Conservation (phyloP, 192 early-diverging fungal species). For the Coemansia sp. region DNA sequence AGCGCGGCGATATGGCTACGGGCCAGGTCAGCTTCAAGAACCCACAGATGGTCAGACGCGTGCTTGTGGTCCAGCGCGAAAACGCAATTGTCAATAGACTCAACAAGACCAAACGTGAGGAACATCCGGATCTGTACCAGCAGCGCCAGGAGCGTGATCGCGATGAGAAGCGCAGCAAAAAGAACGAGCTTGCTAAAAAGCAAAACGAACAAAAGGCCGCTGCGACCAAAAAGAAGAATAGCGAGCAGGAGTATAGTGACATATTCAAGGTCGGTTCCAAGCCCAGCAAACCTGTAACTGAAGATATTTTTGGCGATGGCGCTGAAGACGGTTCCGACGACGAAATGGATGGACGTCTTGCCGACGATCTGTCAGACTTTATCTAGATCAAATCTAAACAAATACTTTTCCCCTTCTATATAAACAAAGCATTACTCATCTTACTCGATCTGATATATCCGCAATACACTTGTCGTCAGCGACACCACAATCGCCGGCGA, state of each 20-base stretch:
- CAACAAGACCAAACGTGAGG: slow-evolving; percentile 88
- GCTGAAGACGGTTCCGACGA: slow-evolving; percentile 14
- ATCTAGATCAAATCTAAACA: slow-evolving; percentile 3
- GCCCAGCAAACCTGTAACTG: slow-evolving; percentile 5
- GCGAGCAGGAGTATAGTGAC: slow-evolving; percentile 3
- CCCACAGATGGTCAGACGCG: slow-evolving; percentile 72
- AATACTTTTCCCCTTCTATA: no score
- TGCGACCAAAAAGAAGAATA: slow-evolving; percentile 33
- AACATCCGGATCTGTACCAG: slow-evolving; percentile 73
- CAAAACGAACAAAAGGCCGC: background rate
- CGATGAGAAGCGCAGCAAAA: slow-evolving; percentile 39
- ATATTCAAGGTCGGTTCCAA: background rate
- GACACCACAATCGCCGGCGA: slow-evolving; percentile 20
- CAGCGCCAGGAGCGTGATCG: slow-evolving; percentile 66
- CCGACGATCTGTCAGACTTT: slow-evolving; percentile 33
- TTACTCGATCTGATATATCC: slow-evolving; percentile 42
- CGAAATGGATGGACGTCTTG: background rate
- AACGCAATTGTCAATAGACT: slow-evolving; percentile 91
- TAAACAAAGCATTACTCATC: background rate
- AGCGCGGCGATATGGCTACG: slow-evolving; percentile 91
- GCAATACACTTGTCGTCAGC: slow-evolving; percentile 30
- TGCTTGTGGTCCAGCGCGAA: slow-evolving; percentile 70
- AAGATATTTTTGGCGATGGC: slow-evolving; percentile 35
- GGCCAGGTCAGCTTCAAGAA: slow-evolving; percentile 96
- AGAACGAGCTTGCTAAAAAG: slow-evolving; percentile 46